These are phyloP conservation scores for Russula virescens DNA, from an alignment of 768 basidiomycete genomes.

Conservation along the genomic window DNA sequence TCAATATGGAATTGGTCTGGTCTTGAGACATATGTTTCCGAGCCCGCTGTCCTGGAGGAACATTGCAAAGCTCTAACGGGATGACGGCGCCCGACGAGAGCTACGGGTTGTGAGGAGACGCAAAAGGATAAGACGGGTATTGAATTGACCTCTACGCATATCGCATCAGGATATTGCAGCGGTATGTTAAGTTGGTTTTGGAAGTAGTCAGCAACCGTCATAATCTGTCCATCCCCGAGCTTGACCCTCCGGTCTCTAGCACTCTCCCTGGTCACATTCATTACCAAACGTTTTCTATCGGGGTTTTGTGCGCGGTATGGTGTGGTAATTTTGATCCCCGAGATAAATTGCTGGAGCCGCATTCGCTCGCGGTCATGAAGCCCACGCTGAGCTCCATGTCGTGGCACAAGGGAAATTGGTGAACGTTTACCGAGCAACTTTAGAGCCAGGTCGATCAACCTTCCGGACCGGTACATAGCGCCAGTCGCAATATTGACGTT, in stretches of 20 bases:
- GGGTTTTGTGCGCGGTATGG: slow-evolving; percentile 23
- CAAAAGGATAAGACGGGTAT: not conserved
- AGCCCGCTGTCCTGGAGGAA: slow-evolving; percentile 62
- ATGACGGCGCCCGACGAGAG: slow-evolving; percentile 54
- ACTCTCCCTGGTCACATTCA: slow-evolving; percentile 48
- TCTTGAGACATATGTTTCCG: slow-evolving; percentile 63
- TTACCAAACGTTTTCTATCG: slow-evolving; percentile 47
- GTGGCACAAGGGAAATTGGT: slow-evolving; percentile 36
- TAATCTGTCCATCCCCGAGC: slow-evolving; percentile 46
- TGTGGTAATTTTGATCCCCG: slow-evolving; percentile 47
- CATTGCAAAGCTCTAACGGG: slow-evolving; percentile 61
- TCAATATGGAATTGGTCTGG: slow-evolving; percentile 52
- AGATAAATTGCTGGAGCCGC: slow-evolving; percentile 49
- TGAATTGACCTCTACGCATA: slow-evolving; percentile 63
- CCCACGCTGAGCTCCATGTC: slow-evolving; percentile 32
- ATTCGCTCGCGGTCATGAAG: slow-evolving; percentile 48
- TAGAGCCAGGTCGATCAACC: slow-evolving; percentile 50
- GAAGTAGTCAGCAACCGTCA: slow-evolving; percentile 62
- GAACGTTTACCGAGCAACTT: slow-evolving; percentile 41
- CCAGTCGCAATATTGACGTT: slow-evolving; percentile 76
- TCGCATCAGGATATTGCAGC: slow-evolving; percentile 53
- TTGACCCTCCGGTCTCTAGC: slow-evolving; percentile 51
- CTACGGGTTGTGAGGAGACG: slow-evolving; percentile 31
- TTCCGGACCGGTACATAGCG: slow-evolving; percentile 64
- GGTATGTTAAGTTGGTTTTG: slow-evolving; percentile 43